Base-by-base conservation (phyloP, 805 yeast genomes). In the Metschnikowia shivogae region DNA sequence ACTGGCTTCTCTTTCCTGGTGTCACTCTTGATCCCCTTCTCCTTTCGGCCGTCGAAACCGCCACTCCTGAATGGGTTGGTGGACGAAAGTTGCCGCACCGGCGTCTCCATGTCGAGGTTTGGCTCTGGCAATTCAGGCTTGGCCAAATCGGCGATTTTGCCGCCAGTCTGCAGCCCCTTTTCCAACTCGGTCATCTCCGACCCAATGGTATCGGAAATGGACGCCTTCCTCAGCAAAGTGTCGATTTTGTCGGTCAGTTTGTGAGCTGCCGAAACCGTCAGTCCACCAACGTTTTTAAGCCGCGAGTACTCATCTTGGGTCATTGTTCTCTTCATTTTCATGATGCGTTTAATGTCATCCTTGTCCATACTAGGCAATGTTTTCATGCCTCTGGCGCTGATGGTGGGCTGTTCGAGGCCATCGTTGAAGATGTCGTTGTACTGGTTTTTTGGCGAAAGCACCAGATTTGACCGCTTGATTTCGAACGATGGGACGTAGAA, bases 351-450 rank as follows among this genome's bases (percentile, higher is more conserved):
- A 8, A 73, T 71, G 43, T 73, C 77, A 36, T 70, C 69, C 12
- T 64, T 60, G 46, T 72, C 75, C 77, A 73, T 73, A 50, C 77
- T 72, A 38, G 78, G 77, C 37, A 73, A 62, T 2, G 77, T 72
- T 45, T 67, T 71, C 76, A 73, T 73, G 12, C 77, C 77, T 27
- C 57, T 59, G n/a, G 73, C 57, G 45, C 61, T 64, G 20, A 73
- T 73, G 5, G 77, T 73, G n/a, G 70, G 63, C 43, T 46, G 44
- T 5, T 47, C 46, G 28, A 49, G 46, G 20, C 56, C 43, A 44
- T 67, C 71, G 17, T 61, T 64, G 45, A 67, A 67, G 9, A 68
- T 64, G 40, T 71, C 76, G 46, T 69, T 64, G 53, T 70, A 71
- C 45, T 56, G 57, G 43, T 68, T 62, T 42, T 63, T 58, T 3